phyloP scores from a whole-genome alignment of 768 basidiomycete species.

The Collybia sordida region DNA sequence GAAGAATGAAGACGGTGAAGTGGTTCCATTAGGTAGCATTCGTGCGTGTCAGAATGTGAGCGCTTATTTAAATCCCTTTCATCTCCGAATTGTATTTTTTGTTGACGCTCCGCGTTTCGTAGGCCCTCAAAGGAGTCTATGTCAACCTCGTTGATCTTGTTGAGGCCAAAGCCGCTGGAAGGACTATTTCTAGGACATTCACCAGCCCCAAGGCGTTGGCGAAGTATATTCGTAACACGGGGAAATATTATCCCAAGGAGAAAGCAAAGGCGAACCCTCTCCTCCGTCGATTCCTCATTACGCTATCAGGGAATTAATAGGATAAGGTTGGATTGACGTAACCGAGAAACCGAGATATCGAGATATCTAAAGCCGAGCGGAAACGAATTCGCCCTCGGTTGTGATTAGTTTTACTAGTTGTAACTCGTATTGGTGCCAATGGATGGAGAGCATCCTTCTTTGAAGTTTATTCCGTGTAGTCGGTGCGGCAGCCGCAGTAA shows the following conservation, averaged over 20 bases:
- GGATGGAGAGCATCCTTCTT: too few species aligned
- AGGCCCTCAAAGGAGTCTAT: slow-evolving; percentile 13
- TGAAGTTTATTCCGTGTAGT: too few species aligned
- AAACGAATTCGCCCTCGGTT: too few species aligned
- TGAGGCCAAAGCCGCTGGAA: slow-evolving; percentile 8
- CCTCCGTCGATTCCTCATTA: slow-evolving; percentile 15
- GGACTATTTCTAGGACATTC: slow-evolving; percentile 7
- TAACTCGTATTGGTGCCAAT: too few species aligned
- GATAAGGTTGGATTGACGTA: too few species aligned
- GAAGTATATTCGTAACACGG: slow-evolving; percentile 12
- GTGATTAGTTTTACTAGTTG: too few species aligned
- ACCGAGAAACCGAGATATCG: too few species aligned
- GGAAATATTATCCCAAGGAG: slow-evolving; percentile 13
- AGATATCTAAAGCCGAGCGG: too few species aligned
- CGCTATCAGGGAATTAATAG: background rate
- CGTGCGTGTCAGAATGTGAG: slow-evolving; percentile 10
- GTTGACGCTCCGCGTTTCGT: background rate
- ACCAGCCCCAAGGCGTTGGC: slow-evolving; percentile 2
- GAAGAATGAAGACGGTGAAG: background rate
- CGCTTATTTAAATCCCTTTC: background rate
- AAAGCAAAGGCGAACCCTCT: slow-evolving; percentile 16
- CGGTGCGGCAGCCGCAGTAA: too few species aligned
- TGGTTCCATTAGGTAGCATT: slow-evolving; percentile 6
- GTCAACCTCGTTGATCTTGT: slow-evolving; percentile 20
- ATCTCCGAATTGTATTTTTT: background rate